Conservation (phyloP, 2,329 filamentous ascomycete genomes). For the Tolypocladium ovalisporum region DNA sequence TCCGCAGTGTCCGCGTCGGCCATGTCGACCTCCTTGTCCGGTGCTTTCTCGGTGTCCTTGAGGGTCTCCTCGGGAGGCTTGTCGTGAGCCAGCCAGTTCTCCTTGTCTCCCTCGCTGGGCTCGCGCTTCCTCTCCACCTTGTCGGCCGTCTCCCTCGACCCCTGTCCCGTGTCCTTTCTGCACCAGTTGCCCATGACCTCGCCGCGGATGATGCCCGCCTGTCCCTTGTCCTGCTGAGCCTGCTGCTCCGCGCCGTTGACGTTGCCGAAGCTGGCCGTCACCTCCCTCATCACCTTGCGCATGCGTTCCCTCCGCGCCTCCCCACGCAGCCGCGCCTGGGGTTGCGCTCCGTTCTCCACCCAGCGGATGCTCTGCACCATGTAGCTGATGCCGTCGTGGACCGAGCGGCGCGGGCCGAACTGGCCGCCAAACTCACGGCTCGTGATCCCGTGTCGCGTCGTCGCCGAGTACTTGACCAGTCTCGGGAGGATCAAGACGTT, state of each 20-base stretch:
- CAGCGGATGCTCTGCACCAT: conserved; percentile 74
- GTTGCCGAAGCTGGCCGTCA: conserved; percentile 26
- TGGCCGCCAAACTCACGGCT: conserved; percentile 67
- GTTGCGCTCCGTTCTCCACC: conserved; percentile 64
- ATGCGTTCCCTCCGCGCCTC: conserved; percentile 46
- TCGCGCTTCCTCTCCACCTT: conserved; percentile 17
- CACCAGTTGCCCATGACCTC: conserved; percentile 24
- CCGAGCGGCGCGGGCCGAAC: conserved; percentile 26
- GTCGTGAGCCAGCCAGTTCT: conserved; percentile 25
- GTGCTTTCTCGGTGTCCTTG: conserved; percentile 3
- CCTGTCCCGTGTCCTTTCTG: conserved; percentile 16
- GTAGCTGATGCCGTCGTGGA: conserved; percentile 83
- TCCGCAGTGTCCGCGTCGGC: conserved; percentile 7
- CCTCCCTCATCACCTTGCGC: conserved; percentile 42
- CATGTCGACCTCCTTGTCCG: conserved; percentile 22
- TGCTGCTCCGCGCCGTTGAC: conserved; percentile 13
- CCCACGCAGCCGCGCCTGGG: conserved; percentile 43
- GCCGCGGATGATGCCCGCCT: conserved; percentile 11
- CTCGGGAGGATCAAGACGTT: conserved; percentile 74
- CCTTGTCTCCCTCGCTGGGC: conserved; percentile 32
- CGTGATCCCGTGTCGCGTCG: conserved; percentile 68
- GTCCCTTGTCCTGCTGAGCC: conserved; percentile 11
- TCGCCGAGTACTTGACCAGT: conserved; percentile 64
- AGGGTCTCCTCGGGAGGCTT: conserved; percentile 3
- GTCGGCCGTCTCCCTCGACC: conserved; percentile 10